These are phyloP conservation scores for Gastrodia elata DNA, from an alignment of 106 monocot species.

Conservation along the genomic window DNA sequence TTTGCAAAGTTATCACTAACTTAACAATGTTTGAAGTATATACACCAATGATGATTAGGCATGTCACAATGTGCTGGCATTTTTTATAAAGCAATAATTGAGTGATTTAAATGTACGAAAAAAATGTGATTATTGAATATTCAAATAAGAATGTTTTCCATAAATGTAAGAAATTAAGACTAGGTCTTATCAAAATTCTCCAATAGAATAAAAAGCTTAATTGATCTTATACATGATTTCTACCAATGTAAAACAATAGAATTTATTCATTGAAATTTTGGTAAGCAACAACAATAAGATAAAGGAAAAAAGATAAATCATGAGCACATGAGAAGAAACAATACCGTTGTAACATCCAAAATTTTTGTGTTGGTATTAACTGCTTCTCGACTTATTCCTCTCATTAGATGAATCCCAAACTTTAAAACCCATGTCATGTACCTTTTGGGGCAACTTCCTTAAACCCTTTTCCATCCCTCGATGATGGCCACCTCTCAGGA, in stretches of 20 bases:
- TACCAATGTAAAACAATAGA: background rate
- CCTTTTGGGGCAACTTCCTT: conserved; percentile 49
- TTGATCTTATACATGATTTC: background rate
- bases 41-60: too few species aligned
- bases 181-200: too few species aligned
- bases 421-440: conserved; percentile 87
- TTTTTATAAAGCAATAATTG: too few species aligned
- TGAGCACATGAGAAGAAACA: background rate
- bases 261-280: background rate
- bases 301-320: background rate
- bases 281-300: background rate
- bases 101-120: too few species aligned
- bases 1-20: too few species aligned
- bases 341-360: conserved; percentile 71
- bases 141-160: too few species aligned
- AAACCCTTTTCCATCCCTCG: conserved; percentile 55
- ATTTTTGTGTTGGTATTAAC: conserved; percentile 49
- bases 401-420: conserved; percentile 93
- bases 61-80: too few species aligned
- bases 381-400: conserved; percentile 75
- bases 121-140: too few species aligned
- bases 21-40: too few species aligned
- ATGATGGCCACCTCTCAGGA: conserved; percentile 77
- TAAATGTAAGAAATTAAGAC: too few species aligned
- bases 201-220: background rate